Base-by-base conservation (phyloP, 306 rosid genomes). In the Mimosa bimucronata region DNA sequence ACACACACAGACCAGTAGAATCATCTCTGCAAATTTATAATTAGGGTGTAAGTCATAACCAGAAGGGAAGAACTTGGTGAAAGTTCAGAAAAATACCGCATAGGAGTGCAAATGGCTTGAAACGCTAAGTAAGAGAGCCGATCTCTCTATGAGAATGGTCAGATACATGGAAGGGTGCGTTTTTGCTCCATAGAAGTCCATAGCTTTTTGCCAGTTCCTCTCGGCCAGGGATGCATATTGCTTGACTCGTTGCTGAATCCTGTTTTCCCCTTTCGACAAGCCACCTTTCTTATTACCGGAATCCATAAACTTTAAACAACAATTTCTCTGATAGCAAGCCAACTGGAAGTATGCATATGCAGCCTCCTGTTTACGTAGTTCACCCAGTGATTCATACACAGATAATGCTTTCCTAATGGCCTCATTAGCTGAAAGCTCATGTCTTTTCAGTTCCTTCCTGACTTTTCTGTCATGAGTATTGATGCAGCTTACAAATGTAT, bases 321-420 rank as follows among this genome's bases (percentile, higher is more conserved):
- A 88, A 80, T 94, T 94, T 83, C 92, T 91, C 82, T 94, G 97
- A 87, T 91, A 87, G 82, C 92, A 88, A 69, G 94, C 97, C 68
- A 94, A 86, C 87, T 94, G 97, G 85, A 90, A 94, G 88, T 88
- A 90, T 74, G 97, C 90, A 94, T 86, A 94, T 30, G 98, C 95
- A 67, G 95, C 89, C 86, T 94, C 98, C 88, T 94, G 98, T 75
- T 80, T 92, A 83, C 97, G 97, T 30, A 85, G 72, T 82, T 92
- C 98, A 78, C 98, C 98, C 12, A 94, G 81, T 2, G 94, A 91
- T 85, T 94, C 97, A 70, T 94, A 94, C 65, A 85, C 79, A 14
- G 97, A 89, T 72, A 94, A 75, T 65, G 98, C 98, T 86, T 90
- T 93, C 88, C 97, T 84, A 71, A 94, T 90, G 77, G 98, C 97